phyloP scores from a whole-genome alignment of 306 rosid species.

The Betula pendula region DNA sequence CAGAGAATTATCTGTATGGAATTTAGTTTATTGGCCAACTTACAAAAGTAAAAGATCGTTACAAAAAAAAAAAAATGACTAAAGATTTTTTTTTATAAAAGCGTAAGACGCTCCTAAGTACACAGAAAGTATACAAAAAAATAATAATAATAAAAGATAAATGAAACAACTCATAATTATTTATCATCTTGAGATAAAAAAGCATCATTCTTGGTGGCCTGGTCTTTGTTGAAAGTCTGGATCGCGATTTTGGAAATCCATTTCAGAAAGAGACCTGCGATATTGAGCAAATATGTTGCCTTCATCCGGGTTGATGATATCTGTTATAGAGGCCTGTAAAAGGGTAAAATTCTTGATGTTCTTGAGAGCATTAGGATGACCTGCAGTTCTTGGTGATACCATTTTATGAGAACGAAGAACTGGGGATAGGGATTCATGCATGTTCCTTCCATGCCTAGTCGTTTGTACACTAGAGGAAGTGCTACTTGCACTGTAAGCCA shows the following conservation, averaged over 20 bases:
- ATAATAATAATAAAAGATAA: neutral
- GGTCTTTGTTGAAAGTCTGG: conserved; percentile 38
- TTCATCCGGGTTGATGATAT: conserved; percentile 49
- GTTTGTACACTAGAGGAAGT: conserved; percentile 42
- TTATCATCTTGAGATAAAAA: neutral
- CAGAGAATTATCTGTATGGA: neutral
- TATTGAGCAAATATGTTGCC: conserved; percentile 39
- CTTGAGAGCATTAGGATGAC: conserved; percentile 72
- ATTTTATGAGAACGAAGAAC: conserved; percentile 35
- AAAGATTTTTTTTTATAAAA: too few species aligned
- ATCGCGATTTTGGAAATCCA: conserved; percentile 52
- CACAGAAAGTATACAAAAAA: too few species aligned
- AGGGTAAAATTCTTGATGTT: conserved; percentile 56
- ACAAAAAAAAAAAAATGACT: neutral
- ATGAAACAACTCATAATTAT: neutral
- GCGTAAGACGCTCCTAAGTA: too few species aligned
- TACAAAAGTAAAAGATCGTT: neutral
- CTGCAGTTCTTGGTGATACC: conserved; percentile 55
- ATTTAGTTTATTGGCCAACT: conserved; percentile 13
- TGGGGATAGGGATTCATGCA: conserved; percentile 56
- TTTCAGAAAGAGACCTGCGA: conserved; percentile 53
- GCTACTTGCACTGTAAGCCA: conserved; percentile 42
- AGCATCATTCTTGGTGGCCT: conserved; percentile 11
- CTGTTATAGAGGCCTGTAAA: conserved; percentile 62
- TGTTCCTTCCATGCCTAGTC: conserved; percentile 20